These are phyloP conservation scores for Tubosaeta sp. DNA, from an alignment of 768 basidiomycete species.

Conservation along the genomic window DNA sequence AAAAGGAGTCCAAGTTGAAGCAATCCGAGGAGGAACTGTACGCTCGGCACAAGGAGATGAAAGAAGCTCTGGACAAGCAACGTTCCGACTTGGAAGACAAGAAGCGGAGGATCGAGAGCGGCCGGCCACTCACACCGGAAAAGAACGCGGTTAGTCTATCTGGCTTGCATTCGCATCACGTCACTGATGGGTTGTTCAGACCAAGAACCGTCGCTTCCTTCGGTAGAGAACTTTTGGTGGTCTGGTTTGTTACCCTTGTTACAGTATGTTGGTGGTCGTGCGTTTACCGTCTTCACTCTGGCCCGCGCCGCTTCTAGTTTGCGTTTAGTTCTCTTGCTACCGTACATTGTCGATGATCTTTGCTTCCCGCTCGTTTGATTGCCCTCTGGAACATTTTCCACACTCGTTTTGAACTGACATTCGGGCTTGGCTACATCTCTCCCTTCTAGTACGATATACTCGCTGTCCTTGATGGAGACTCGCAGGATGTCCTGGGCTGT, in stretches of 20 bases:
- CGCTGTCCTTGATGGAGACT: conserved; percentile 36
- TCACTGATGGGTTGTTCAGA: conserved; percentile 19
- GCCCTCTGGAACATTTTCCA: conserved; percentile 44
- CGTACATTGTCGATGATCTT: conserved; percentile 35
- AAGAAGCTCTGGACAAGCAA: conserved; percentile 97
- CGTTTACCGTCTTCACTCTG: conserved; percentile 21
- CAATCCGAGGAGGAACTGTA: conserved; percentile 99
- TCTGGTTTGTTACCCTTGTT: conserved; percentile 26
- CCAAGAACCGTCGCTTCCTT: conserved; percentile 36
- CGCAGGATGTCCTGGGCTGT: conserved; percentile 12
- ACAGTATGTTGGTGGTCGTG: conserved; percentile 27
- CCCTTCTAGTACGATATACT: conserved; percentile 45
- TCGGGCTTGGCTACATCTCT: conserved; percentile 43
- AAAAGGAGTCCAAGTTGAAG: conserved; percentile 98
- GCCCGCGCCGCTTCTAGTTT: conserved; percentile 36
- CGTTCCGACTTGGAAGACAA: conserved; percentile 94
- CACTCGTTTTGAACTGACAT: conserved; percentile 58
- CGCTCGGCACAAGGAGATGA: conserved; percentile 99
- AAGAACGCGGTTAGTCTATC: conserved; percentile 68
- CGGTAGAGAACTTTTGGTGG: conserved; percentile 23
- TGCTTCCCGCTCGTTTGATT: conserved; percentile 30
- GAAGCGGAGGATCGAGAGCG: conserved; percentile 93
- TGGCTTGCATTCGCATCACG: background rate
- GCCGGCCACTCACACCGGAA: conserved; percentile 93
- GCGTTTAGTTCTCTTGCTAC: conserved; percentile 37